A percentile compares a stretch with the other conserved stretches of the same genome.
Evolutionary conservation across 768 basidiomycete genomes (phyloP).

Genomic region (Collybiopsis luxurians): DNA sequence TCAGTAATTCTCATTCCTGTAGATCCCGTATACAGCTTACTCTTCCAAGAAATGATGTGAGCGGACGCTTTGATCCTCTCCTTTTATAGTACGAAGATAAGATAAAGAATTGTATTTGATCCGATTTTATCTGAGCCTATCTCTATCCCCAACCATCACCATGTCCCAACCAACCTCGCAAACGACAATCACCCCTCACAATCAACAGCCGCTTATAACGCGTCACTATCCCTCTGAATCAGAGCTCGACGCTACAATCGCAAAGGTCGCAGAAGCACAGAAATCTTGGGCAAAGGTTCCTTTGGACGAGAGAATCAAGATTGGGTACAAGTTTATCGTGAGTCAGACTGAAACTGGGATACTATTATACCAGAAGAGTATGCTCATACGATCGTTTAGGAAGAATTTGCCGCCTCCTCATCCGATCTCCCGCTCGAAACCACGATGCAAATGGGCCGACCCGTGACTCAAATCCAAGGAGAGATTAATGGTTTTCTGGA

Average conservation of each 20-base stretch:
- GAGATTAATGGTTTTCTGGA: constrained; percentile 82
- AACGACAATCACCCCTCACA: constrained; percentile 85
- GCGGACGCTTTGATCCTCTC: too few relatives aligned
- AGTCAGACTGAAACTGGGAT: background rate
- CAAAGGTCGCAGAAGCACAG: constrained; percentile 59
- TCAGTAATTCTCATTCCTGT: too few relatives aligned
- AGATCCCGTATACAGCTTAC: too few relatives aligned
- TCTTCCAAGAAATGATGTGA: too few relatives aligned
- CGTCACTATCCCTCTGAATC: constrained; percentile 58
- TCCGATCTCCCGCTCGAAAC: constrained; percentile 75
- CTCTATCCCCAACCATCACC: background rate
- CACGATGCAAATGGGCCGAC: constrained; percentile 89
- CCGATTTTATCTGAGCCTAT: background rate
- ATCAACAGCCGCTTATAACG: constrained; percentile 64
- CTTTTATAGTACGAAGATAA: too few relatives aligned
- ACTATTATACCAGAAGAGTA: background rate
- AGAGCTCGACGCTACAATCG: constrained; percentile 62
- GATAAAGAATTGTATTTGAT: too few relatives aligned
- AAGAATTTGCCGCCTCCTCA: constrained; percentile 35
- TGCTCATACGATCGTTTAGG: constrained; percentile 21
- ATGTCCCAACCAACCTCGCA: constrained; percentile 34
- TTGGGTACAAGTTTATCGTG: constrained; percentile 48
- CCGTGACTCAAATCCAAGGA: constrained; percentile 71
- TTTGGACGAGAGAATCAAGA: constrained; percentile 66
- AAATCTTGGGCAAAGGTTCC: constrained; percentile 72